Evolutionary conservation across 2,329 filamentous ascomycete species (phyloP), one percentile per base, ranked within the genome.

Genomic region (Alternaria sp.): DNA sequence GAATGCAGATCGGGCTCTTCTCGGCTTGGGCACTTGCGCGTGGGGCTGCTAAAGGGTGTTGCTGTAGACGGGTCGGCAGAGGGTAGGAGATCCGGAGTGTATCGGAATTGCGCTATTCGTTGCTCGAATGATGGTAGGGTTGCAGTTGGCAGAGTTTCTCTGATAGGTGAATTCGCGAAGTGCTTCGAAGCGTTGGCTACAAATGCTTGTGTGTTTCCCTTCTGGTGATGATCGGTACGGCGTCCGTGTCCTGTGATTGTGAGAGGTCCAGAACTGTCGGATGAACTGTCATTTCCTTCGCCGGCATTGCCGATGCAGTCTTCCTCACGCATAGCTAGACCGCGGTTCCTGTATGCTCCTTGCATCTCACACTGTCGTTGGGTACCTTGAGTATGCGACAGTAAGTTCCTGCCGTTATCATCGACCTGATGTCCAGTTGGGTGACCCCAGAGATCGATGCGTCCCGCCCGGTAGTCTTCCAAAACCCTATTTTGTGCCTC

Each of bases 401-500:
- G 32, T n/a, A 36, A 36, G 32, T 36, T 4, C 7, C 15, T 36
- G 15, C 7, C 7, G 32, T 36, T 9, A 36, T 36, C 32, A 36
- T 36, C 32, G 15, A 36, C 15, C 32, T n/a, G 32, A 36, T n/a
- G 15, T 36, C 32, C 32, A n/a, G 63, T 64, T 2, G 11, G 10
- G 7, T 68, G 66, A 4, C 69, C 72, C 3, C 67, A 21, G 19
- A 67, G 68, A 25, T 75, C 71, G 19, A 74, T 70, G n/a, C 50
- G 57, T 6, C 72, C 71, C 4, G 61, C 66, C 13, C 57, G 10
- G 19, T 40, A 75, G 10, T 70, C 67, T 17, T 49, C 54, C 12
- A 73, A 30, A 15, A 68, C 66, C 30, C 69, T 64, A 44, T 64
- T 49, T 45, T 59, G 25, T 10, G 52, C 60, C 8, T 30, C 45